Conservation (phyloP, 1,284 basidiomycete genomes). For the Peniophora sp. region DNA sequence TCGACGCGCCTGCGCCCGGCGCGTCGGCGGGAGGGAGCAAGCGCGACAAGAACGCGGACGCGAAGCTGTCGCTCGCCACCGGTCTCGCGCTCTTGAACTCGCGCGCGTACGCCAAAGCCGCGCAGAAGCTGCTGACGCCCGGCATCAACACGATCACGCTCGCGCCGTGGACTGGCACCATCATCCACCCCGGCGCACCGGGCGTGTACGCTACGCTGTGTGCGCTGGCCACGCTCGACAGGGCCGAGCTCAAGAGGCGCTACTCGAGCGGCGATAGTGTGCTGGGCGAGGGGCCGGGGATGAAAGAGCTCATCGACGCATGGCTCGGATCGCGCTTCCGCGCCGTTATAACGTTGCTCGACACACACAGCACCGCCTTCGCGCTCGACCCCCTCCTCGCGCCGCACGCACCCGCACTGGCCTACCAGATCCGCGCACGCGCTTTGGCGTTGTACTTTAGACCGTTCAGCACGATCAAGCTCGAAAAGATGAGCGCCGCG, state of each 20-base stretch:
- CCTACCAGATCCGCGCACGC: constrained; percentile 57
- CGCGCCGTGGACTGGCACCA: constrained; percentile 69
- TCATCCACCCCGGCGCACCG: constrained; percentile 72
- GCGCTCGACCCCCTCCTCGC: constrained; percentile 69
- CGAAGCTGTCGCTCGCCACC: constrained; percentile 72
- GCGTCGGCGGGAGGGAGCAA: constrained; percentile 28
- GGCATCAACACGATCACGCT: constrained; percentile 51
- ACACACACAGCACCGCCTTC: constrained; percentile 69
- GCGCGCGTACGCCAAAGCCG: constrained; percentile 70
- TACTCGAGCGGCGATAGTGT: constrained; percentile 61
- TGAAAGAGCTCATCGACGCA: constrained; percentile 79
- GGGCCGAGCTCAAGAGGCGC: constrained; percentile 39
- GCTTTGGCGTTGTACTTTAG: constrained; percentile 80
- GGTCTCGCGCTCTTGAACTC: constrained; percentile 68
- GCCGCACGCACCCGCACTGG: constrained; percentile 52
- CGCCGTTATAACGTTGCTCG: constrained; percentile 65
- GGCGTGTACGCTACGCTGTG: constrained; percentile 80
- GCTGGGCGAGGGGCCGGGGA: constrained; percentile 42
- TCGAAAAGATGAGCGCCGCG: constrained; percentile 72
- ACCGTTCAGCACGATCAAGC: constrained; percentile 74
- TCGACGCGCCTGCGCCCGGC: constrained; percentile 50
- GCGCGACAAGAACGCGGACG: constrained; percentile 39
- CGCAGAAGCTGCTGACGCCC: constrained; percentile 58
- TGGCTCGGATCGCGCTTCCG: constrained; percentile 83
- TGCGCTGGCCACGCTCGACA: constrained; percentile 67